Percentiles rank a stretch among this genome's conserved stretches.
These are phyloP conservation scores for Besnoitia besnoiti DNA, from an alignment of 169 alveolate genomes.

Conservation along the genomic window DNA sequence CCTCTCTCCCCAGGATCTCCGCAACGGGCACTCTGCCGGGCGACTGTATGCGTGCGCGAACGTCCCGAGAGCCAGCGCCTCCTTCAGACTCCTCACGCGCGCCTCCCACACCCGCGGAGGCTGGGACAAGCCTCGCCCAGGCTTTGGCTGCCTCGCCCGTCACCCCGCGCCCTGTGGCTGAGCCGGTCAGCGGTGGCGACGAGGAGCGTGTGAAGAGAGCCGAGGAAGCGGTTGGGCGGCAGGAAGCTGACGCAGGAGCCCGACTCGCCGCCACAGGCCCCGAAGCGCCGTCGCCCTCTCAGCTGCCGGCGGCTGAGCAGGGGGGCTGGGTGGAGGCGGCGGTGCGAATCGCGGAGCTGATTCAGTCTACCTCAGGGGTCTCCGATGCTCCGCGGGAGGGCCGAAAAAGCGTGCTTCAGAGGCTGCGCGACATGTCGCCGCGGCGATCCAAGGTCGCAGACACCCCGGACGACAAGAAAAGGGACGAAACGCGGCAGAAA, in stretches of 20 bases:
- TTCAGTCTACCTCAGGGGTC: not conserved
- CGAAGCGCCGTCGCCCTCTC: not conserved
- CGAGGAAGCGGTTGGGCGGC: not conserved
- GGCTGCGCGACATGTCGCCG: not conserved
- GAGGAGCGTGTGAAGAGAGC: not conserved
- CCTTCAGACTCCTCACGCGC: too few relatives aligned
- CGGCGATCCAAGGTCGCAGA: not conserved
- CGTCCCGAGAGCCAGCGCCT: too few relatives aligned
- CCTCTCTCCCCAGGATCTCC: too few relatives aligned
- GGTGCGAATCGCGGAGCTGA: not conserved
- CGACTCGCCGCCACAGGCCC: not conserved
- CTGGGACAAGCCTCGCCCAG: too few relatives aligned
- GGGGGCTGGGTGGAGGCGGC: conserved; percentile 26
- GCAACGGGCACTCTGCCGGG: too few relatives aligned
- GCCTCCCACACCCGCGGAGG: too few relatives aligned
- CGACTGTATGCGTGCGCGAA: too few relatives aligned
- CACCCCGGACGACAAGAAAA: not conserved
- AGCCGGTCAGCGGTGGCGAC: not conserved
- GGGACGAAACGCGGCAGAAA: not conserved
- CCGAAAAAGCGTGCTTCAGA: not conserved
- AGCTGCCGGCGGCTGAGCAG: not conserved
- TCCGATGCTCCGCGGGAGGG: not conserved
- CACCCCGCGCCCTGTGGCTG: too few relatives aligned
- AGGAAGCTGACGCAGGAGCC: not conserved
- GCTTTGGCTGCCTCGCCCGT: too few relatives aligned